Conservation (phyloP, 192 early-diverging fungal species). For the Fimicolochytrium jonesii region DNA sequence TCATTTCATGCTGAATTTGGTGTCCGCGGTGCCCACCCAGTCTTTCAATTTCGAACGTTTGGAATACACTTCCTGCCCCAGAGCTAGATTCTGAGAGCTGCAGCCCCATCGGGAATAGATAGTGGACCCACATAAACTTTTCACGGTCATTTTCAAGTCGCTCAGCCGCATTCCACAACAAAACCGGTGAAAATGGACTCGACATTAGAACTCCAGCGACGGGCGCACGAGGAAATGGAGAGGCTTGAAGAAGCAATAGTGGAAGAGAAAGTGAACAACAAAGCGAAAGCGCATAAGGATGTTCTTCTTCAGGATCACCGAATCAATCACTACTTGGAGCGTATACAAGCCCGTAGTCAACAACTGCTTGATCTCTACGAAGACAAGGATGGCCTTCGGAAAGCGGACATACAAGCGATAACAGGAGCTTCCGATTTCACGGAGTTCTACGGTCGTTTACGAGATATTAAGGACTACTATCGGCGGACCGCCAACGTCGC, state of each 20-base stretch:
- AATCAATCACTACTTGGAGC: slow-evolving; percentile 61
- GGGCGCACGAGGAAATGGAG: slow-evolving; percentile 86
- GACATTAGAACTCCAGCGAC: slow-evolving; percentile 69
- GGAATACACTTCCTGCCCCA: too few relatives aligned
- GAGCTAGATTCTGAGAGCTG: too few relatives aligned
- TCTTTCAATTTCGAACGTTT: too few relatives aligned
- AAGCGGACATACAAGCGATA: slow-evolving; percentile 64
- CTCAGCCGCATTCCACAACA: too few relatives aligned
- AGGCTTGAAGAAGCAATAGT: slow-evolving; percentile 85
- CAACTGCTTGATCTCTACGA: slow-evolving; percentile 60
- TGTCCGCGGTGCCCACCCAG: too few relatives aligned
- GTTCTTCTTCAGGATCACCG: slow-evolving; percentile 76
- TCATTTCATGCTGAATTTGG: too few relatives aligned
- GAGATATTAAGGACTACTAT: slow-evolving; percentile 76
- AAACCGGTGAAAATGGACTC: slow-evolving; percentile 38
- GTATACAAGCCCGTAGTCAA: slow-evolving; percentile 63
- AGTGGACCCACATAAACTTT: too few relatives aligned
- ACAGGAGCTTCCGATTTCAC: slow-evolving; percentile 64
- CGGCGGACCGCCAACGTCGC: slow-evolving; percentile 69
- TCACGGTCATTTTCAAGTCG: too few relatives aligned
- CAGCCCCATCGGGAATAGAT: too few relatives aligned
- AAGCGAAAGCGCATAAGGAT: slow-evolving; percentile 78
- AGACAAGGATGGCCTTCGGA: slow-evolving; percentile 66
- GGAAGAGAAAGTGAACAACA: slow-evolving; percentile 63
- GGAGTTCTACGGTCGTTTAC: slow-evolving; percentile 84